Base-by-base conservation (phyloP, 2,329 filamentous ascomycete genomes). In the Emericellopsis cladophorae region DNA sequence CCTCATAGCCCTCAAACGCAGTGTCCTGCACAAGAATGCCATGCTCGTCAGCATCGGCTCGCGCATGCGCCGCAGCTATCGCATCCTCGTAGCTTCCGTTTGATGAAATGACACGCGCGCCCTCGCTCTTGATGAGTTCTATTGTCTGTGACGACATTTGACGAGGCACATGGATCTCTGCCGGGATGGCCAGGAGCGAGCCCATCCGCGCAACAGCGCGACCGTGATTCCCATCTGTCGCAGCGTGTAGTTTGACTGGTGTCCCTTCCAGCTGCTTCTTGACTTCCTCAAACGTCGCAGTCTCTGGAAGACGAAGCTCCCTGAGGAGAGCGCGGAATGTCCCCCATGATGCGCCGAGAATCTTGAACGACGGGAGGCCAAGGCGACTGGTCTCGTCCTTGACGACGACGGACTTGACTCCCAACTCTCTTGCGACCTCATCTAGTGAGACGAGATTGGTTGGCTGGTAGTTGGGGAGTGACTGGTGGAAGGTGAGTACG, bases 211-310 rank as follows among this genome's bases (percentile, higher is more conserved):
- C 79, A 1, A 87, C 70, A 0, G 85, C 84, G 2, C 83, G 66
- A 0, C 85, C 84, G 65, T 84, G 82, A 47, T 90, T 90, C 0
- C 84, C 85, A 38, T 86, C 83, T 0, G 81, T 86, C 2, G 79
- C 78, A 0, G 82, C 76, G 33, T 79, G 70, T 0, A 85, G 54
- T 23, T 31, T 36, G 16, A 36, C n/a, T 12, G n/a, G 6, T 16
- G 10, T 18, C 11, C 35, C 21, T 7, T 31, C 10, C 4, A 36
- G 31, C 7, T 32, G 37, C 10, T n/a, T 26, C 15, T 21, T 59
- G 1, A 80, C 48, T 1, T 66, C 57, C 0, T 65, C 58, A 0
- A 80, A 50, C 4, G 59, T 53, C 0, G 66, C 54, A 1, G 62
- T 61, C 0, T 62, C 46, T 0, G 66, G 55, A 1, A 77, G 56